These are phyloP conservation scores for Aegilops speltoides DNA, from an alignment of 176 grass and related monocot species.

Conservation along the genomic window DNA sequence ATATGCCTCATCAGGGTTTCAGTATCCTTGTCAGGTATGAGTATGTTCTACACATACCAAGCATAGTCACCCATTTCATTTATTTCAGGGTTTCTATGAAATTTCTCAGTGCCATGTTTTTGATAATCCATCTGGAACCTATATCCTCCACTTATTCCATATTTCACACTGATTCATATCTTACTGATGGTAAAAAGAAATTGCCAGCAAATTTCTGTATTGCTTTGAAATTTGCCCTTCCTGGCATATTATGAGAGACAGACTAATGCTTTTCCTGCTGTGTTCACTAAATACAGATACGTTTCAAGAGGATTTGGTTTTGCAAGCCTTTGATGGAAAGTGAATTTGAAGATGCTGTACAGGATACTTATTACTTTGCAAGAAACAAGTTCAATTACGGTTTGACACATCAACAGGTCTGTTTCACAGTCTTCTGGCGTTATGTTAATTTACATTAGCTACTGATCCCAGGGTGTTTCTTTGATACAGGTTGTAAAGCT, in stretches of 20 bases:
- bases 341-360: constrained; percentile 41
- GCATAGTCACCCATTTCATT: not conserved
- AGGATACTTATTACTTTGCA: constrained; percentile 20
- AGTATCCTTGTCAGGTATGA: constrained; percentile 52
- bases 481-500: constrained; percentile 51
- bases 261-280: not conserved
- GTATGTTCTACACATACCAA: constrained; percentile 11
- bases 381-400: constrained; percentile 35
- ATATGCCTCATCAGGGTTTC: constrained; percentile 30
- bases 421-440: constrained; percentile 21
- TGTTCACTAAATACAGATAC: constrained; percentile 43
- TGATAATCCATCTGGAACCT: not conserved
- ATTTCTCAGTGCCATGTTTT: not conserved
- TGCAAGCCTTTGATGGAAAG: constrained; percentile 49
- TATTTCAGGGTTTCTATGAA: not conserved
- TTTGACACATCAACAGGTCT: constrained; percentile 52
- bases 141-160: not conserved
- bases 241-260: not conserved
- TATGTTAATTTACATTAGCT: constrained; percentile 12
- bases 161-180: not conserved
- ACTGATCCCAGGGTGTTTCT: constrained; percentile 30
- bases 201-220: not conserved
- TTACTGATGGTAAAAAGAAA: not conserved
- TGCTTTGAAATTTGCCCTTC: not conserved
- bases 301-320: constrained; percentile 63